Percentiles rank a stretch among this genome's conserved stretches.
Evolutionary conservation across 225 moss, liverwort and hornwort genomes (phyloP).

Genomic region (Bryum argenteum): DNA sequence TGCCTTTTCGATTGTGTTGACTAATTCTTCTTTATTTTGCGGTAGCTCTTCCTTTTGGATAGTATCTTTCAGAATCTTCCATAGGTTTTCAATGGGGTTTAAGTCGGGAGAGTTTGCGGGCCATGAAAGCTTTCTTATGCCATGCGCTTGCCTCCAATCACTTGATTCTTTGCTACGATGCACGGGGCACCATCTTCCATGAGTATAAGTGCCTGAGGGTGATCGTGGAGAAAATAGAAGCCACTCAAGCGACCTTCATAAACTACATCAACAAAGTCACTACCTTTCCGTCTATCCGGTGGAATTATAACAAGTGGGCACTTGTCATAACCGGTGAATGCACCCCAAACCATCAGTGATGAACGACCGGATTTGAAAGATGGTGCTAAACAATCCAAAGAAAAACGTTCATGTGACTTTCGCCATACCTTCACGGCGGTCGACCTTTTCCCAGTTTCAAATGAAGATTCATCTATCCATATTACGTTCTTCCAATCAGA

Average conservation of each 20-base stretch:
- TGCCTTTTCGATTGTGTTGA: neutral
- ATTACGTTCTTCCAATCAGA: neutral
- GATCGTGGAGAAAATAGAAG: neutral
- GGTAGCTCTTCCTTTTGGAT: neutral
- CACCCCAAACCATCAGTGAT: neutral
- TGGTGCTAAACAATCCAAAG: neutral
- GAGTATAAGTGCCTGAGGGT: neutral
- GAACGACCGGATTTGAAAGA: neutral
- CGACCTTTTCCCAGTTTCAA: neutral
- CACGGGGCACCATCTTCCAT: neutral
- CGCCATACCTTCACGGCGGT: neutral
- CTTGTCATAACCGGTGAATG: neutral
- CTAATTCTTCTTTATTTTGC: neutral
- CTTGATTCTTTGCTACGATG: neutral
- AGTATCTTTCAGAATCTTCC: neutral
- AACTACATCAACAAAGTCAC: neutral
- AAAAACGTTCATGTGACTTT: conserved; percentile 3
- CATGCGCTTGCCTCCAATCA: neutral
- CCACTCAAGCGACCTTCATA: neutral
- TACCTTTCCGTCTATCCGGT: neutral
- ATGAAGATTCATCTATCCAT: neutral
- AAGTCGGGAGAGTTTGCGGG: neutral
- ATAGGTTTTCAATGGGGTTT: neutral
- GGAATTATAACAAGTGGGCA: neutral
- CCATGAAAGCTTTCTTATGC: neutral